These are phyloP conservation scores for Aspergillus oerlinghausenensis DNA, from an alignment of 2,329 filamentous ascomycete species.

Conservation along the genomic window DNA sequence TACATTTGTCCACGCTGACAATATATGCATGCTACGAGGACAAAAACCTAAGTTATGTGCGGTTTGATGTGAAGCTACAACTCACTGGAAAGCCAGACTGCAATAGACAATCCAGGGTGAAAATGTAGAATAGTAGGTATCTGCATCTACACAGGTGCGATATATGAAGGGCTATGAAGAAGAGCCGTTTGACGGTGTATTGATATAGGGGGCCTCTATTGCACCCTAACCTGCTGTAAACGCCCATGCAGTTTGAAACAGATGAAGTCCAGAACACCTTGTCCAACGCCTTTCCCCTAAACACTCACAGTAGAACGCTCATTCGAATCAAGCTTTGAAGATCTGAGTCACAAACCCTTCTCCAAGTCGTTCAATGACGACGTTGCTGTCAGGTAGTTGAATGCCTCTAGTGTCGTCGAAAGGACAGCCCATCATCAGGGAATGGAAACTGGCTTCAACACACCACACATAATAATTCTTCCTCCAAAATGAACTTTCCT, in stretches of 20 bases:
- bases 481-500: constrained; percentile 94
- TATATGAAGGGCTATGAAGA: not conserved
- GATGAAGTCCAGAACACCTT: constrained; percentile 2
- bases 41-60: not conserved
- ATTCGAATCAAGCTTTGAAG: constrained; percentile 12
- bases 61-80: not conserved
- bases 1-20: too few species aligned
- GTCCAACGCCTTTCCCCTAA: constrained; percentile 17
- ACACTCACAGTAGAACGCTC: constrained; percentile 15
- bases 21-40: not conserved
- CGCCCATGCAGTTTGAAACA: not conserved
- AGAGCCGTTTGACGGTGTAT: not conserved
- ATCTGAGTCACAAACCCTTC: constrained; percentile 3
- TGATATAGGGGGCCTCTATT: not conserved
- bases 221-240: not conserved
- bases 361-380: not conserved
- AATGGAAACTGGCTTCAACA: constrained; percentile 35
- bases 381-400: not conserved
- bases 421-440: not conserved
- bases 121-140: not conserved
- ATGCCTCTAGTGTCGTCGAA: not conserved
- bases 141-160: not conserved
- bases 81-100: not conserved
- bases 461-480: constrained; percentile 80
- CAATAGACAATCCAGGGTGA: not conserved